Percentiles rank a stretch among this genome's conserved stretches.
phyloP scores from a whole-genome alignment of 108 stramenopile species.

The Cyclotella choctawhatcheeana region DNA sequence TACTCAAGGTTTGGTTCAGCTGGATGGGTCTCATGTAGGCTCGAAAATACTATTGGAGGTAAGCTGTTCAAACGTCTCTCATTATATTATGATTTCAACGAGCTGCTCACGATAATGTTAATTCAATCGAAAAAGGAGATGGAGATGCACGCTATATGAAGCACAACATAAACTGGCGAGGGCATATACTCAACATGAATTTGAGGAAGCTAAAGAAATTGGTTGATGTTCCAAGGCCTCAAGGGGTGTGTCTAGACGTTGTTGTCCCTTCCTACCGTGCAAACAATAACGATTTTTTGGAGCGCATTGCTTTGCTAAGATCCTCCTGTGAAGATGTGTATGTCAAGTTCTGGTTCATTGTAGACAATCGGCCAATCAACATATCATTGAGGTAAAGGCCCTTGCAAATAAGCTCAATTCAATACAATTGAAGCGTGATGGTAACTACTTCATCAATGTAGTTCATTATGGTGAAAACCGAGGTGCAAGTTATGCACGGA shows the following conservation, averaged over 20 bases:
- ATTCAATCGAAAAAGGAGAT: too few species aligned
- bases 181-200: conserved; percentile 24
- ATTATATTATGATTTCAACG: too few species aligned
- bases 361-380: too few species aligned
- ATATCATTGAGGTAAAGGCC: conserved; percentile 18
- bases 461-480: conserved; percentile 49
- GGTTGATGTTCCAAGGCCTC: neutral
- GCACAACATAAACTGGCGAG: conserved; percentile 30
- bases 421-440: neutral
- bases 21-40: conserved; percentile 21
- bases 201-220: conserved; percentile 17
- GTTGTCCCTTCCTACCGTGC: conserved; percentile 63
- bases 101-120: too few species aligned
- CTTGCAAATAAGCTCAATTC: neutral
- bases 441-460: conserved; percentile 49
- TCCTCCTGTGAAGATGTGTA: conserved; percentile 28
- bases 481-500: conserved; percentile 65
- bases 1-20: conserved; percentile 41
- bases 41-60: conserved; percentile 49
- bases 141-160: conserved; percentile 40
- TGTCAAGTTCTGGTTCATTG: conserved; percentile 47
- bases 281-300: conserved; percentile 24
- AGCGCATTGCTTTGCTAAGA: conserved; percentile 17
- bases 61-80: too few species aligned
- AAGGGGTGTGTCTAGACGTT: conserved; percentile 50